A percentile compares a stretch with the other conserved stretches of the same genome.
Evolutionary conservation across 169 alveolate genomes (phyloP).

Genomic region (Eimeria acervulina): DNA sequence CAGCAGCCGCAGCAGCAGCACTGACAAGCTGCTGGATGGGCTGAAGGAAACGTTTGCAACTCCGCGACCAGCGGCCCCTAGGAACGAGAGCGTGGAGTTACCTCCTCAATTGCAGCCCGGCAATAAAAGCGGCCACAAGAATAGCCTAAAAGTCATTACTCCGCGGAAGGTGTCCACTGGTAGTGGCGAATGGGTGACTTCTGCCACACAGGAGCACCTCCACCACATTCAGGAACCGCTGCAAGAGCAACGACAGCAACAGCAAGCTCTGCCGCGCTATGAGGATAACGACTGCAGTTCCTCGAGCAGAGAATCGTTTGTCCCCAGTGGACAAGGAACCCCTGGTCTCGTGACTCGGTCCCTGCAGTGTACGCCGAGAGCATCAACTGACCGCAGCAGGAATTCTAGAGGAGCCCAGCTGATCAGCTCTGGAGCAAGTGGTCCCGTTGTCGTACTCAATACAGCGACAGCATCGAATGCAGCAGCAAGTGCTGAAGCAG

Average conservation of each 20-base stretch:
- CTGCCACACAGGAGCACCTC: neutral
- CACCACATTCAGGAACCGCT: conserved; percentile 36
- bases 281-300: neutral
- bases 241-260: neutral
- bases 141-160: neutral
- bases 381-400: conserved; percentile 18
- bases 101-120: neutral
- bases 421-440: neutral
- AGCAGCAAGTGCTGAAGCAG: neutral
- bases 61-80: conserved; percentile 18
- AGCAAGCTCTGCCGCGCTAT: neutral
- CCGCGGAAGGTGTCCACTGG: conserved; percentile 28
- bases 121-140: neutral
- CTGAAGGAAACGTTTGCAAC: conserved; percentile 9
- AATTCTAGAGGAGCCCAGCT: neutral
- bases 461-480: neutral
- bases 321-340: neutral
- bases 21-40: conserved; percentile 3
- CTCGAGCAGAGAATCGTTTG: neutral
- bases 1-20: conserved; percentile 64
- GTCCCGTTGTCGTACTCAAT: neutral
- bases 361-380: conserved; percentile 33
- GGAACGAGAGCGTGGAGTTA: neutral
- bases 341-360: neutral
- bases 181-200: neutral